Percentiles rank a stretch among this genome's conserved stretches.
Conservation (phyloP, 257 asterid genomes). For the Solanum sejunctum region DNA sequence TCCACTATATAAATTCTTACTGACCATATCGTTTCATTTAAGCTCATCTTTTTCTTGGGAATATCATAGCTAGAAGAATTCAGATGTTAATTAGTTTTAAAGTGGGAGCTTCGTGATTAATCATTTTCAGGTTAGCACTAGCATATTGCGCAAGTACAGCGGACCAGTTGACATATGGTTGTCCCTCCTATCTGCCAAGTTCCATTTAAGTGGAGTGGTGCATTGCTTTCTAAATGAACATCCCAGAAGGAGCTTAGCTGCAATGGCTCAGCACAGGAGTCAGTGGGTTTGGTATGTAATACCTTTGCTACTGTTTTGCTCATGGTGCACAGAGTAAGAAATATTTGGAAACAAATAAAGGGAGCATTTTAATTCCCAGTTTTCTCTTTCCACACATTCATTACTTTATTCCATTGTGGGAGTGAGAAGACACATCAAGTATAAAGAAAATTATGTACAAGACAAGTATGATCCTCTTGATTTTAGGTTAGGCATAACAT, state of each 20-base stretch:
- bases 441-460: not conserved
- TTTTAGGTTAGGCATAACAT: no score
- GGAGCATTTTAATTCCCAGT: not conserved
- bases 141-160: conserved; percentile 62
- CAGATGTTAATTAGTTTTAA: not conserved
- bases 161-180: conserved; percentile 78
- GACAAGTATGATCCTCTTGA: not conserved
- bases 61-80: not conserved
- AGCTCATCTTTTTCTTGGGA: not conserved
- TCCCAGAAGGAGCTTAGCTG: conserved; percentile 51
- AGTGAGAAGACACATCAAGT: not conserved
- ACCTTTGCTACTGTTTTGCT: not conserved
- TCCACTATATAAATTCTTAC: not conserved
- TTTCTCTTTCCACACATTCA: not conserved
- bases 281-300: conserved; percentile 83
- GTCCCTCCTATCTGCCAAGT: conserved; percentile 32
- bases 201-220: conserved; percentile 13
- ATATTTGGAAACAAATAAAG: not conserved
- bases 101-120: not conserved
- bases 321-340: not conserved
- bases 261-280: conserved; percentile 88
- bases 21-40: not conserved
- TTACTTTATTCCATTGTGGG: not conserved
- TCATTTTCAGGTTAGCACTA: conserved; percentile 51
- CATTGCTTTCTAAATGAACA: conserved; percentile 56